Evolutionary conservation across 2,329 filamentous ascomycete species (phyloP), one percentile per base, ranked within the genome.

Genomic region (Colletotrichum australisinense): DNA sequence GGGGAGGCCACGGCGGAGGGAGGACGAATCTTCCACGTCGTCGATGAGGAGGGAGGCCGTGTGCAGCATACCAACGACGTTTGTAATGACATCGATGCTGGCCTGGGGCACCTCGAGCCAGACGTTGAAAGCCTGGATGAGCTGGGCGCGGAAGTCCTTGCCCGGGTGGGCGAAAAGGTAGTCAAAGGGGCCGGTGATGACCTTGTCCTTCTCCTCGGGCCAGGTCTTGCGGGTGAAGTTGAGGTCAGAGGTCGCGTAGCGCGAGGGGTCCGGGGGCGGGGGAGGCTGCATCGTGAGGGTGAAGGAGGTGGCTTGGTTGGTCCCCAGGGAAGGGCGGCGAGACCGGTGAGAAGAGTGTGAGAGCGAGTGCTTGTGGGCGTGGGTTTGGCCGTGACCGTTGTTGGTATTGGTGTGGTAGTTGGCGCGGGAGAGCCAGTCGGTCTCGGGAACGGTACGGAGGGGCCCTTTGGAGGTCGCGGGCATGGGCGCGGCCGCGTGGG

Each of bases 21-120:
- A 84, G 2, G 93, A 95, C 55, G 89, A 91, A 83, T 97, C 95
- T 84, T 97, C 94, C 7, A 97, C 94, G 81, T 97, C 95, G 83
- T 97, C 95, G 69, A 97, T 90, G 28, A 97, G 89, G 68, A 97
- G 86, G 4, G 93, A 95, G 3, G 94, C 92, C 52, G 94, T 96
- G 83, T 97, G 94, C 59, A 97, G 88, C 93, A 96, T 96, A 77
- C 92, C 93, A 12, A 97, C 90, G 4, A 95, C 93, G 74, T 90
- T 91, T 32, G 93, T 95, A 78, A 97, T 96, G 73, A 95, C 87
- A 55, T 90, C 89, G 69, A 97, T 87, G 76, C 90, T 91, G 72
- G 91, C 88, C 9, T 87, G 81, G 0, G 94, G 94, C 24, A 97
- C 94, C 69, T 93, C 87, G 19, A 97, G 86, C 92, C 93, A 95